phyloP scores from a whole-genome alignment of 2,329 filamentous ascomycete species.

The Tothia fuscella region DNA sequence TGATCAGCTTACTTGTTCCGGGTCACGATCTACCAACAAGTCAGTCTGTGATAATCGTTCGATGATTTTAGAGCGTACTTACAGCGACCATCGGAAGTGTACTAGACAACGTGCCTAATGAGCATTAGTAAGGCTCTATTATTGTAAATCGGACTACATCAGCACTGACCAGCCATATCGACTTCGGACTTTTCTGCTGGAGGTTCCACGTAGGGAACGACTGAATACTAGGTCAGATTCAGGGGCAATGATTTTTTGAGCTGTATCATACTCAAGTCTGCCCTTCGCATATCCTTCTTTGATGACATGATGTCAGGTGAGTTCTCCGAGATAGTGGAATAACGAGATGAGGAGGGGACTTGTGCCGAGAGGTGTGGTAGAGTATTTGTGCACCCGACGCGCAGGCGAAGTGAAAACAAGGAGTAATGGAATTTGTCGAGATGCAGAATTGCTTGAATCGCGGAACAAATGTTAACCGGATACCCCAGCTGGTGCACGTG shows the following conservation, averaged over 20 bases:
- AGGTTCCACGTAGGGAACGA: constrained; percentile 79
- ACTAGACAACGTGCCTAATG: constrained; percentile 49
- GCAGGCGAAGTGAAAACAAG: too few relatives aligned
- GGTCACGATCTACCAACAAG: constrained; percentile 58
- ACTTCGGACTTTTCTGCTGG: constrained; percentile 47
- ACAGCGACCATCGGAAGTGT: constrained; percentile 88
- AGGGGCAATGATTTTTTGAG: background rate
- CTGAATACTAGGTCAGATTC: constrained; percentile 35
- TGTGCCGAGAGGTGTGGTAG: too few relatives aligned
- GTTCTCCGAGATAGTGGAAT: constrained; percentile 13
- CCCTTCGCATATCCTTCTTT: constrained; percentile 64
- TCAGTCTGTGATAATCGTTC: constrained; percentile 8
- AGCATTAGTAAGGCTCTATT: constrained; percentile 1
- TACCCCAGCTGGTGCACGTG: too few relatives aligned
- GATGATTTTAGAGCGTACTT: constrained; percentile 22
- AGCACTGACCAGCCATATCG: constrained; percentile 62
- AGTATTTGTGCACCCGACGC: too few relatives aligned
- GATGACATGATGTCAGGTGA: constrained; percentile 41
- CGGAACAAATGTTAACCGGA: too few relatives aligned
- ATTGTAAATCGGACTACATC: too few relatives aligned
- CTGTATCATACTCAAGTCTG: constrained; percentile 52
- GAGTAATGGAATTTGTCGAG: too few relatives aligned
- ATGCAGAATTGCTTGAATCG: too few relatives aligned
- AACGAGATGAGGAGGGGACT: constrained; percentile 1
- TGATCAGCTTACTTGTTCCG: constrained; percentile 59